Conservation (phyloP, 768 basidiomycete species). For the Infundibulicybe gibba region DNA sequence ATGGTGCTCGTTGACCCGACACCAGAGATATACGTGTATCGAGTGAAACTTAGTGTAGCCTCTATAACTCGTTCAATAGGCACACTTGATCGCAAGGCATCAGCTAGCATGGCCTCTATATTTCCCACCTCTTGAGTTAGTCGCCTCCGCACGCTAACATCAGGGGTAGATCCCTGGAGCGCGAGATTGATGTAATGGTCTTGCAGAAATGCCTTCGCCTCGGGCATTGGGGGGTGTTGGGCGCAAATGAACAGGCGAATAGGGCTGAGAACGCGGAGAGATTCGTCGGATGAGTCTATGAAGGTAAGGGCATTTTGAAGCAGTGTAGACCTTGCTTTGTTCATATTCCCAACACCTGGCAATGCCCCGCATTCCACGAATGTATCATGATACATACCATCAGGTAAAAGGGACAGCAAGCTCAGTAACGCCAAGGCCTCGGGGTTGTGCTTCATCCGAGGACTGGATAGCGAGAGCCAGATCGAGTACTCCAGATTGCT, state of each 20-base stretch:
- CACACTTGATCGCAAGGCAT: slow-evolving; percentile 9
- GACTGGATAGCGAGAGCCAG: slow-evolving; percentile 24
- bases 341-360: slow-evolving; percentile 13
- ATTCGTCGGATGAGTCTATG: slow-evolving; percentile 11
- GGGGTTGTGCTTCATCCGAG: slow-evolving; percentile 19
- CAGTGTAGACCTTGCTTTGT: slow-evolving; percentile 19
- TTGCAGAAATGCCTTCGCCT: slow-evolving; percentile 15
- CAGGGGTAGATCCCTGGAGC: slow-evolving; percentile 6
- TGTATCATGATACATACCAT: slow-evolving; percentile 17
- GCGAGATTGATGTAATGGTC: slow-evolving; percentile 18
- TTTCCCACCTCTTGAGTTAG: slow-evolving; percentile 21
- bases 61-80: slow-evolving; percentile 12
- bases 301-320: slow-evolving; percentile 22
- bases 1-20: no score
- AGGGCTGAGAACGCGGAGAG: slow-evolving; percentile 22
- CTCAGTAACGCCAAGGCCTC: slow-evolving; percentile 20
- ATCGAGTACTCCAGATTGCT: slow-evolving; percentile 26
- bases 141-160: slow-evolving; percentile 6
- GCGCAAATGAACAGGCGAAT: slow-evolving; percentile 20
- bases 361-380: slow-evolving; percentile 10
- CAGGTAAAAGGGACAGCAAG: slow-evolving; percentile 23
- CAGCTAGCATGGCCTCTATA: slow-evolving; percentile 17
- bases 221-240: slow-evolving; percentile 13
- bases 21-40: no score
- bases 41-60: slow-evolving; percentile 16